phyloP scores from a whole-genome alignment of 1,284 basidiomycete species.

The Macrocystidia cucumis region DNA sequence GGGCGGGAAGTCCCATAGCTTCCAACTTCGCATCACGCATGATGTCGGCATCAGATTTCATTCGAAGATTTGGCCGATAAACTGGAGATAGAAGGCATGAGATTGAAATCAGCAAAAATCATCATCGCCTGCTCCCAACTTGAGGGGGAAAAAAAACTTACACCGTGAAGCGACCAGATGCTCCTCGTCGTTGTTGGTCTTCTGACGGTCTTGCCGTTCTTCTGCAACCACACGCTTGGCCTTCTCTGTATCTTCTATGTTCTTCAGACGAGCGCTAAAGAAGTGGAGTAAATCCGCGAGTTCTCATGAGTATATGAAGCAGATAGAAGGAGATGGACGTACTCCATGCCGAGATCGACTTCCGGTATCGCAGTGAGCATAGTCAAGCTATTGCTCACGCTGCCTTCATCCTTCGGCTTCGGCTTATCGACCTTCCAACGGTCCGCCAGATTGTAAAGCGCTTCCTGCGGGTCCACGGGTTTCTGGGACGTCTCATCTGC shows the following conservation, averaged over 20 bases:
- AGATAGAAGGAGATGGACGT: no score
- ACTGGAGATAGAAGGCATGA: slow-evolving; percentile 37
- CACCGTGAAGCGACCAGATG: slow-evolving; percentile 80
- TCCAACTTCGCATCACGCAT: slow-evolving; percentile 79
- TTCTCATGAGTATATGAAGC: slow-evolving; percentile 1
- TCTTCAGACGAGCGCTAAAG: slow-evolving; percentile 81
- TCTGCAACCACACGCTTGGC: slow-evolving; percentile 85
- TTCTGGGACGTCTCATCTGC: slow-evolving; percentile 33
- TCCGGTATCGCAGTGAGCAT: slow-evolving; percentile 98
- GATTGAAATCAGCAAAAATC: slow-evolving; percentile 1
- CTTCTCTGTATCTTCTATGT: slow-evolving; percentile 95
- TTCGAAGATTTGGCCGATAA: slow-evolving; percentile 71
- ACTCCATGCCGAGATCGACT: slow-evolving; percentile 98
- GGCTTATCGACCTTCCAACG: slow-evolving; percentile 56
- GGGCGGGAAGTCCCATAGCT: slow-evolving; percentile 66
- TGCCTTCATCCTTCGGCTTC: slow-evolving; percentile 74
- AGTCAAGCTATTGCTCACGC: slow-evolving; percentile 83
- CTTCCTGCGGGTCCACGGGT: slow-evolving; percentile 69
- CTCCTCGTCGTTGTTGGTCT: slow-evolving; percentile 59
- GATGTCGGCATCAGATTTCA: slow-evolving; percentile 82
- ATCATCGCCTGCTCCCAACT: no score
- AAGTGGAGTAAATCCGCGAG: slow-evolving; percentile 1
- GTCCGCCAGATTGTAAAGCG: slow-evolving; percentile 76
- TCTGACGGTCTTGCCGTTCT: slow-evolving; percentile 50
- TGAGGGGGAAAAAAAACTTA: slow-evolving; percentile 30